Evolutionary conservation across 1,284 basidiomycete species (phyloP).

Genomic region (Ustilago hordei): DNA sequence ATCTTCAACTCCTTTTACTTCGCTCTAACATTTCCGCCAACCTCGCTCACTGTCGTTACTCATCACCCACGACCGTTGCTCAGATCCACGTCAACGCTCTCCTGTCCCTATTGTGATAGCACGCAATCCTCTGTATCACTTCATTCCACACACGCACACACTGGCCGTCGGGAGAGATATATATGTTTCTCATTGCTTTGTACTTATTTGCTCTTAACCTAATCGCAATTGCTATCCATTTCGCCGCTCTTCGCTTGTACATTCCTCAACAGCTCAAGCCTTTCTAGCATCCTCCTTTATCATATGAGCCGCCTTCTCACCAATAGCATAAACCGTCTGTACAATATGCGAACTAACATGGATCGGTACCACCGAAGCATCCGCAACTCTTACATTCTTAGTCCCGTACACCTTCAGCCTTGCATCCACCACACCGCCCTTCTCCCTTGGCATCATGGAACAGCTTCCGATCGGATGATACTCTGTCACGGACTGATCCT

Average conservation of each 20-base stretch:
- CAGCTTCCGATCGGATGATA: conserved; percentile 74
- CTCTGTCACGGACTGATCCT: conserved; percentile 55
- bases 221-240: too few relatives aligned
- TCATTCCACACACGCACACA: neutral
- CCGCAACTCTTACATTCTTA: conserved; percentile 74
- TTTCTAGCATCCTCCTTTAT: conserved; percentile 37
- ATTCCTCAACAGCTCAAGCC: neutral
- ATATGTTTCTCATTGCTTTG: too few relatives aligned
- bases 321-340: conserved; percentile 49
- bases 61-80: too few relatives aligned
- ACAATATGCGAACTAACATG: conserved; percentile 52
- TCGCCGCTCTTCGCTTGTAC: too few relatives aligned
- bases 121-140: neutral
- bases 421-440: conserved; percentile 78
- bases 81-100: too few relatives aligned
- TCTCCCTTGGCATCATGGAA: conserved; percentile 76
- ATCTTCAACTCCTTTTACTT: too few relatives aligned
- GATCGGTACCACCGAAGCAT: conserved; percentile 62
- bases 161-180: too few relatives aligned
- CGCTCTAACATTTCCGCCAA: too few relatives aligned
- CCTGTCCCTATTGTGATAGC: neutral
- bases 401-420: conserved; percentile 77
- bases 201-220: too few relatives aligned
- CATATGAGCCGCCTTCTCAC: conserved; percentile 54
- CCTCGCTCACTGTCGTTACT: too few relatives aligned